Evolutionary conservation across 176 grass and related monocot species (phyloP), one percentile per base, ranked within the genome.

Genomic region (Carex pumila): DNA sequence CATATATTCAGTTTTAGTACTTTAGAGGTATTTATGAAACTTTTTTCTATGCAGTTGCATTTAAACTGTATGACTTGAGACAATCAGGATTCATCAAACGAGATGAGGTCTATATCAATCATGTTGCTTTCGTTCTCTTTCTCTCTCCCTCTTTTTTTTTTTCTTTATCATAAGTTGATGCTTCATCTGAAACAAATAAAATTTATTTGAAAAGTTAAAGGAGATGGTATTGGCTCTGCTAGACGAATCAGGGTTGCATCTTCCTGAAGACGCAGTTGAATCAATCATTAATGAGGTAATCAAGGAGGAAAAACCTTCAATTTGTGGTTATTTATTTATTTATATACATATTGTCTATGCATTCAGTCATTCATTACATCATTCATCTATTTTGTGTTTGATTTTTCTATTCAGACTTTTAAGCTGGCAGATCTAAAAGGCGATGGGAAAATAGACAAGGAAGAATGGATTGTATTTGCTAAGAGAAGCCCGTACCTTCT

Each of bases 21-120:
- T 22, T 45, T 71, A 71, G 17, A 4, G 71, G 63, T 49, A 88
- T 65, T 41, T 25, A 45, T 73, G 61, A 17, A 57, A 29, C 15
- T 69, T 79, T 71, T 78, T 57, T 6, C 47, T n/a, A 43, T 85
- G 84, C 84, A 91, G 86, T 91, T 88, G 83, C 86, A 83, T 91
- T 91, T 88, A 88, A 71, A 60, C 64, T 91, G 45, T 91, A 91
- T 80, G 89, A 91, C 84, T 63, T 91, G 61, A 88, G 72, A 60
- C 84, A 91, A 45, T 84, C 84, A 66, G 72, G 89, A 30, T 91
- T 84, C 70, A 91, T 91, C 65, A 80, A 84, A 80, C 39, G 72
- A 32, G 65, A 86, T 74, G 89, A 91, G 86, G 89, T 80, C 80
- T 63, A 52, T 3, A 12, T 18, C 79, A 53, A 15, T 75, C 29